Conservation (phyloP, 805 yeast genomes). For the Lipomyces orientalis region DNA sequence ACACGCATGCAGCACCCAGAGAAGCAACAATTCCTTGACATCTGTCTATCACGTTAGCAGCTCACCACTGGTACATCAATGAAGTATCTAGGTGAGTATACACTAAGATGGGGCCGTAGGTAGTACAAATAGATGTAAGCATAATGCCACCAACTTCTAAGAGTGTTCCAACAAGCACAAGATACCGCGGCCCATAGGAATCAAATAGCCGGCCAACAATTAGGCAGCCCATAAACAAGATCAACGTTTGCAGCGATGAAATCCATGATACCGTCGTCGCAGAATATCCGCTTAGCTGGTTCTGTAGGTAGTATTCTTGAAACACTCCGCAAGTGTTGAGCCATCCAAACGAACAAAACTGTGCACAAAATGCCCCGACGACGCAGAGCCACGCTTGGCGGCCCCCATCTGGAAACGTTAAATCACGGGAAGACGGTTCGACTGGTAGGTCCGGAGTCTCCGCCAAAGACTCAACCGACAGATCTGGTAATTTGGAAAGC, state of each 20-base stretch:
- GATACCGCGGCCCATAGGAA: constrained; percentile 33
- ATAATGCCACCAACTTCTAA: constrained; percentile 42
- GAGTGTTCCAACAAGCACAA: constrained; percentile 38
- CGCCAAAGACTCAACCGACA: neutral
- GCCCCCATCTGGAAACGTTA: constrained; percentile 57
- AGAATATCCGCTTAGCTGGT: constrained; percentile 37
- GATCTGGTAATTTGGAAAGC: neutral
- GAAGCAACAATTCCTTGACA: constrained; percentile 45
- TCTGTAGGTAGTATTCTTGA: constrained; percentile 41
- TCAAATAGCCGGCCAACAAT: constrained; percentile 36
- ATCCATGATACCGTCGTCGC: constrained; percentile 46
- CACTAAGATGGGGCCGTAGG: constrained; percentile 59
- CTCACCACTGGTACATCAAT: constrained; percentile 49
- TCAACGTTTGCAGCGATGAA: constrained; percentile 44
- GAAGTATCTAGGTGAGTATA: constrained; percentile 57
- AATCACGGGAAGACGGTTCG: neutral
- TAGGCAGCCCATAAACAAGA: constrained; percentile 40
- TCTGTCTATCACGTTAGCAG: constrained; percentile 50
- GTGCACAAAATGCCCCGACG: constrained; percentile 62
- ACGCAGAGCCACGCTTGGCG: constrained; percentile 61
- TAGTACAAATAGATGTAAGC: constrained; percentile 47
- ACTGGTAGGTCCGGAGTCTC: neutral
- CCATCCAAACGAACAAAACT: constrained; percentile 65
- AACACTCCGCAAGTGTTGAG: constrained; percentile 40
- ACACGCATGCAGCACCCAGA: constrained; percentile 28